phyloP scores from a whole-genome alignment of 345 rosid genomes.

The Garcia nutans region DNA sequence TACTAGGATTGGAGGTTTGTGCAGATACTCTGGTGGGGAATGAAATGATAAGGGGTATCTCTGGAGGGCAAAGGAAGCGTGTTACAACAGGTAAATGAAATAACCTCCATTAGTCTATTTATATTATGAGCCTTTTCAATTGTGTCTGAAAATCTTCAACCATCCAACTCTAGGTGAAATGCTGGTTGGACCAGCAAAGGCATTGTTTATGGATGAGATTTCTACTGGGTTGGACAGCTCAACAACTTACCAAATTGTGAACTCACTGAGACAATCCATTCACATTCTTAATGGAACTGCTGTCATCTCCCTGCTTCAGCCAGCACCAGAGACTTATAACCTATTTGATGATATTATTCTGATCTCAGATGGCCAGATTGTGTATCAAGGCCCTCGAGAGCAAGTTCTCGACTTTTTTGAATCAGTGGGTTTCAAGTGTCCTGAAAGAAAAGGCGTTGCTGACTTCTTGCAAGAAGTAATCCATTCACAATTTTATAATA shows the following conservation, averaged over 20 bases:
- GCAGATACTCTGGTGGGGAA: slow-evolving; percentile 71
- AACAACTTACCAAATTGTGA: slow-evolving; percentile 71
- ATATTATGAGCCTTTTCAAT: neutral
- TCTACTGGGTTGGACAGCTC: slow-evolving; percentile 84
- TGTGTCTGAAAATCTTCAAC: neutral
- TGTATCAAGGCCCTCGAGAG: slow-evolving; percentile 72
- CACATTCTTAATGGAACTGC: slow-evolving; percentile 63
- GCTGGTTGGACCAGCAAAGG: slow-evolving; percentile 70
- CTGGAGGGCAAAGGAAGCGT: slow-evolving; percentile 85
- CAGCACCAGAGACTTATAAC: slow-evolving; percentile 70
- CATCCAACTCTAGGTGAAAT: slow-evolving; percentile 50
- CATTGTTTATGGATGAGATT: slow-evolving; percentile 73
- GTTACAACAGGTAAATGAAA: slow-evolving; percentile 62
- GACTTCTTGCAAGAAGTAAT: slow-evolving; percentile 79
- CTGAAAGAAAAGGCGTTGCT: slow-evolving; percentile 70
- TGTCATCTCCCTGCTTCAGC: slow-evolving; percentile 75
- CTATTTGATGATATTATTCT: slow-evolving; percentile 74
- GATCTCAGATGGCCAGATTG: slow-evolving; percentile 59
- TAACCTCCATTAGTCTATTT: neutral
- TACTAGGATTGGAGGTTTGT: slow-evolving; percentile 68
- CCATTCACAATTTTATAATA: neutral
- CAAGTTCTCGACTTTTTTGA: slow-evolving; percentile 54
- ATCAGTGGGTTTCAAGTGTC: slow-evolving; percentile 68
- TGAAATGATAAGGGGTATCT: slow-evolving; percentile 74
- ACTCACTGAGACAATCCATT: slow-evolving; percentile 64